Conservation (phyloP, 345 rosid genomes). For the Pistacia atlantica region DNA sequence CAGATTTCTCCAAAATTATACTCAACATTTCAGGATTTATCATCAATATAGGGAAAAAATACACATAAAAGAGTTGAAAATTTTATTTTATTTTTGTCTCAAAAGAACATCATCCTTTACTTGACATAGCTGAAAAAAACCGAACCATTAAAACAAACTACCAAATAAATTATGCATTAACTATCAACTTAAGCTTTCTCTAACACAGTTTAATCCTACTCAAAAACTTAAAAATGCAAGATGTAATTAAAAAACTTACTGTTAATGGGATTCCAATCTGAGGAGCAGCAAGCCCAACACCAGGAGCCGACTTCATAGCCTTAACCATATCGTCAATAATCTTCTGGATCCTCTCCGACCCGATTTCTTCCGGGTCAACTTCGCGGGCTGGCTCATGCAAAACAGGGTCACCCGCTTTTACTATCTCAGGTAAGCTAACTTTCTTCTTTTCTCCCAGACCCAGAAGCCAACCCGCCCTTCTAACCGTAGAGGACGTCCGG, state of each 20-base stretch:
- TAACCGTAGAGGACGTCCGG: slow-evolving; percentile 38
- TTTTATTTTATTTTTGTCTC: not conserved
- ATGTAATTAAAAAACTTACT: slow-evolving; percentile 28
- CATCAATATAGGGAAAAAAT: not conserved
- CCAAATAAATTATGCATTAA: not conserved
- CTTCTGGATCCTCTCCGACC: slow-evolving; percentile 86
- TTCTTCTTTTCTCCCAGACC: slow-evolving; percentile 76
- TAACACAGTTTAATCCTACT: not conserved
- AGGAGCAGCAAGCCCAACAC: slow-evolving; percentile 96
- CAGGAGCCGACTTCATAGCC: slow-evolving; percentile 81
- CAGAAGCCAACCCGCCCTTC: slow-evolving; percentile 91
- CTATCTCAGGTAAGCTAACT: slow-evolving; percentile 53
- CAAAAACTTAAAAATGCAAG: not conserved
- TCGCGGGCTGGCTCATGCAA: slow-evolving; percentile 79
- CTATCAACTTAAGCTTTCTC: not conserved
- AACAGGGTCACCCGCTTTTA: slow-evolving; percentile 90
- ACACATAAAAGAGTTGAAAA: not conserved
- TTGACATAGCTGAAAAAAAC: not conserved
- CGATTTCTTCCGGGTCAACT: slow-evolving; percentile 68
- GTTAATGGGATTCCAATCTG: slow-evolving; percentile 83
- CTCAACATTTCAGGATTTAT: not conserved
- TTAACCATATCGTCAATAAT: slow-evolving; percentile 77
- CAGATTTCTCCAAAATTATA: not conserved
- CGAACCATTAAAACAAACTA: not conserved
- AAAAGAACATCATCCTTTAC: not conserved